A percentile compares a stretch with the other conserved stretches of the same genome.
Evolutionary conservation across 73 alveolate species (phyloP).

Genomic region (Tetrahymena malaccensis): DNA sequence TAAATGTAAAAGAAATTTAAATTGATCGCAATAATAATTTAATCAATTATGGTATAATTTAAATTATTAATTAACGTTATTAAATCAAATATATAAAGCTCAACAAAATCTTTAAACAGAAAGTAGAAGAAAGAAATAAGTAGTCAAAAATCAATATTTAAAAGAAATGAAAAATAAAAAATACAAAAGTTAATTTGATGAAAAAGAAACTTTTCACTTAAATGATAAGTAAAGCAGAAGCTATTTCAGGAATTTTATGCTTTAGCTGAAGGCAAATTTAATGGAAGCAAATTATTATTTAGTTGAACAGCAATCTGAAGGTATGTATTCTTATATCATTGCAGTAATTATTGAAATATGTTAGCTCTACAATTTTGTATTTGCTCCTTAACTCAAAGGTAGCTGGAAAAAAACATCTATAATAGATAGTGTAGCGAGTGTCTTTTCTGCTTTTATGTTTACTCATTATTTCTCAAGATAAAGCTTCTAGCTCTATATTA

Average conservation of each 20-base stretch:
- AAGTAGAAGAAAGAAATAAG: background rate
- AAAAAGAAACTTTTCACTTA: background rate
- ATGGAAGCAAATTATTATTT: background rate
- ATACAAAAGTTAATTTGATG: background rate
- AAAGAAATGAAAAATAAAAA: background rate
- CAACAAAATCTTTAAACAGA: too few species aligned
- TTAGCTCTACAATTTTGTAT: background rate
- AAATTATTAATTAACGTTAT: too few species aligned
- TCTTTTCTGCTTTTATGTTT: background rate
- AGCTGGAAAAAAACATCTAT: background rate
- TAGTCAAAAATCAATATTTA: too few species aligned
- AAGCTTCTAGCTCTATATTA: background rate
- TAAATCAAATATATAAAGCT: too few species aligned
- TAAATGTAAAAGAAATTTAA: too few species aligned
- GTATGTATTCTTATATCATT: background rate
- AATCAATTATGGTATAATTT: too few species aligned
- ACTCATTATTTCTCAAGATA: background rate
- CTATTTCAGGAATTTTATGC: background rate
- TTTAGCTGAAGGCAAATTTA: background rate
- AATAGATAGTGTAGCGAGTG: background rate
- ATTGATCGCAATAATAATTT: too few species aligned
- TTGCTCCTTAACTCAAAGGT: background rate
- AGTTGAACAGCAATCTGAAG: background rate
- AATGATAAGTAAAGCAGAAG: background rate
- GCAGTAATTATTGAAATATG: background rate